Evolutionary conservation across 2,329 filamentous ascomycete species (phyloP).

Genomic region (Septoria petroselini): DNA sequence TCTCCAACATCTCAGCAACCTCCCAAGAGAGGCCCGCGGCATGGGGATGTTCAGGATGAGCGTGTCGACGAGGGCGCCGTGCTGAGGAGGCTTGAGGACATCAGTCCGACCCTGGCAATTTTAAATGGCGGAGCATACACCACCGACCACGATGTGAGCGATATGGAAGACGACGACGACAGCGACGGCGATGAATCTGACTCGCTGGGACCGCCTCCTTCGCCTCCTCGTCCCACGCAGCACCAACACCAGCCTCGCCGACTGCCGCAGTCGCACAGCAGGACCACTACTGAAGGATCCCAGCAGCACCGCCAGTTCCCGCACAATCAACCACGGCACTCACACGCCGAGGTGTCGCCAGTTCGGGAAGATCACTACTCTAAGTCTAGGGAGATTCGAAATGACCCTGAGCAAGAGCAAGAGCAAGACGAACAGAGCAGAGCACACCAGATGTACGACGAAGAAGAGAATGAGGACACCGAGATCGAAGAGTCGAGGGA

Average conservation of each 20-base stretch:
- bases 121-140: constrained; percentile 15
- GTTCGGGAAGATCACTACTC: constrained; percentile 16
- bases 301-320: constrained; percentile 2
- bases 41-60: constrained; percentile 17
- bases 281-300: neutral
- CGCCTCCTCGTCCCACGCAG: constrained; percentile 7
- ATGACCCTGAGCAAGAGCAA: constrained; percentile 6
- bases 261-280: constrained; percentile 8
- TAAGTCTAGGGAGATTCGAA: constrained; percentile 6
- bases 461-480: constrained; percentile 18
- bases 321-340: constrained; percentile 7
- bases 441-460: constrained; percentile 11
- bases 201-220: constrained; percentile 4
- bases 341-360: constrained; percentile 24
- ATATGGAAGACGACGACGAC: constrained; percentile 26
- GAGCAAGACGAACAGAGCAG: constrained; percentile 6
- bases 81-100: constrained; percentile 25
- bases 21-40: constrained; percentile 4
- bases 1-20: constrained; percentile 2
- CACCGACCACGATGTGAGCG: constrained; percentile 27
- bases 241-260: constrained; percentile 1
- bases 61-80: constrained; percentile 25
- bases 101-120: constrained; percentile 21
- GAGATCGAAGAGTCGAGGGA: constrained; percentile 25
- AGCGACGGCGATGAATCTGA: constrained; percentile 12